phyloP scores from a whole-genome alignment of 441 rosid genomes.

The Euphorbia corollata region DNA sequence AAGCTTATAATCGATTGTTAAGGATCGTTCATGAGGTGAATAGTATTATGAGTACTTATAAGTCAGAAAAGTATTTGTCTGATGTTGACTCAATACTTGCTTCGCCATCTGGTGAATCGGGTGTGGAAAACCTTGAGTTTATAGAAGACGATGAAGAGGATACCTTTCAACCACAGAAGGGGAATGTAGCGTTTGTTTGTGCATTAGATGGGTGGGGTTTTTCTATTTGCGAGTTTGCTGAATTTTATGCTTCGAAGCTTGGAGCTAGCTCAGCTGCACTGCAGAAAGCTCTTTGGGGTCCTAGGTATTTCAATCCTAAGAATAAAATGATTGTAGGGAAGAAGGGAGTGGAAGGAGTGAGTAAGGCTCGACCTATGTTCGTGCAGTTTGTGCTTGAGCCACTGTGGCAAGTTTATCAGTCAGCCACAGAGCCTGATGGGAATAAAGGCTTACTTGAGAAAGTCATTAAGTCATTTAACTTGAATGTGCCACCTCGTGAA shows the following conservation, averaged over 20 bases:
- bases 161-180: conserved; percentile 89
- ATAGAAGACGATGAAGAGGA: conserved; percentile 90
- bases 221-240: conserved; percentile 60
- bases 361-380: conserved; percentile 77
- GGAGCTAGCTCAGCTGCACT: conserved; percentile 57
- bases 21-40: conserved; percentile 95
- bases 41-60: conserved; percentile 71
- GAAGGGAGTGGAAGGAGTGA: conserved; percentile 49
- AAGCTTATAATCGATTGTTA: conserved; percentile 64
- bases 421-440: conserved; percentile 63
- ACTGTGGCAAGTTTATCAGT: conserved; percentile 78
- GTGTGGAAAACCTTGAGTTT: conserved; percentile 53
- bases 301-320: conserved; percentile 58
- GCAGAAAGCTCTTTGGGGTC: conserved; percentile 88
- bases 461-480: conserved; percentile 63
- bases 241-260: conserved; percentile 70
- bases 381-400: conserved; percentile 93
- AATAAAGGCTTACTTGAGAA: conserved; percentile 52
- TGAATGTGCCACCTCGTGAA: conserved; percentile 65
- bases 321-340: conserved; percentile 82
- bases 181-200: conserved; percentile 84
- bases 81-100: conserved; percentile 85
- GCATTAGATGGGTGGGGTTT: conserved; percentile 98
- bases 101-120: conserved; percentile 39
- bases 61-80: conserved; percentile 82